These are phyloP conservation scores for Rhizophagus sp. DNA, from an alignment of 192 early-diverging fungal species.

Conservation along the genomic window DNA sequence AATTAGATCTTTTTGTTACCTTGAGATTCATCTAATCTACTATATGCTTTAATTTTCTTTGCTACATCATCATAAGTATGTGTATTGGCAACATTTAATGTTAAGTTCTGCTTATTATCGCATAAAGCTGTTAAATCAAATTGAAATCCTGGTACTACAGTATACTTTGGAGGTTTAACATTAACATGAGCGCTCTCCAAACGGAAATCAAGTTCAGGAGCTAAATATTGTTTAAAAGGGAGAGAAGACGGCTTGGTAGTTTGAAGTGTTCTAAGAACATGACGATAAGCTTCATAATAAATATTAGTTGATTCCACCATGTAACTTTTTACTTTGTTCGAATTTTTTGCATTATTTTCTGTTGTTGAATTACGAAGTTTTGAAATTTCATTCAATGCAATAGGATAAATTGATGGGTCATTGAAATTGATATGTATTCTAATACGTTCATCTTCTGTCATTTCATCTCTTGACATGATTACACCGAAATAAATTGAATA, in stretches of 20 bases:
- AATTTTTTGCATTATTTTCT: too few species aligned
- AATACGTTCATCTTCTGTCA: not conserved
- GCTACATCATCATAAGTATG: not conserved
- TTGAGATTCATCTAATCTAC: conserved; percentile 54
- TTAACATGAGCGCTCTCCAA: too few species aligned
- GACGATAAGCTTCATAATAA: conserved; percentile 41
- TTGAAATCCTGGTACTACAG: conserved; percentile 35
- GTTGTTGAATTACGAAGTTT: not conserved
- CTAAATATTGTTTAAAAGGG: conserved; percentile 45
- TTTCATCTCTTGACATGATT: conserved; percentile 34
- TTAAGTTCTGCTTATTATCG: not conserved
- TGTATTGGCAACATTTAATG: conserved; percentile 21
- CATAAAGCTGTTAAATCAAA: conserved; percentile 36
- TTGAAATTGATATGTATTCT: conserved; percentile 36
- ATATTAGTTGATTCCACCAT: conserved; percentile 42
- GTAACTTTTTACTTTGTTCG: conserved; percentile 16
- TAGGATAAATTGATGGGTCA: conserved; percentile 31
- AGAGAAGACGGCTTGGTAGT: conserved; percentile 33
- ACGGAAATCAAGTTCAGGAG: conserved; percentile 7
- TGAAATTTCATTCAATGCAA: conserved; percentile 25
- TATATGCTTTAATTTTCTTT: conserved; percentile 13
- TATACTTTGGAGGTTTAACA: conserved; percentile 39
- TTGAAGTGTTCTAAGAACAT: conserved; percentile 41
- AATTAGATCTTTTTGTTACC: not conserved
- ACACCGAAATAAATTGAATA: conserved; percentile 33